Evolutionary conservation across 2,329 filamentous ascomycete genomes (phyloP).

Genomic region (Exserohilum turcica): DNA sequence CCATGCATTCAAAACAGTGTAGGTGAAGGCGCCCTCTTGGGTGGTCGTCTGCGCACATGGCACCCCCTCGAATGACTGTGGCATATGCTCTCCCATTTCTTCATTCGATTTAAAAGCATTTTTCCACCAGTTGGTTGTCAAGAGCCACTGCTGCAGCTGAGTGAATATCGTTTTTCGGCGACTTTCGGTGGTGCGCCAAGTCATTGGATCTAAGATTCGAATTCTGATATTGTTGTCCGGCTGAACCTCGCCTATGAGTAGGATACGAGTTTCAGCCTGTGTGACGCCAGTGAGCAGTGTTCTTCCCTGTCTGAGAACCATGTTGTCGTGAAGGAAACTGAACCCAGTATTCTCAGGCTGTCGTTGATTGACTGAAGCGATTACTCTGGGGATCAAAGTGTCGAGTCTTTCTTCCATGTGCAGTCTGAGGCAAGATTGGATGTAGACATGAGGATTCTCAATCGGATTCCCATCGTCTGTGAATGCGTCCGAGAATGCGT

Average conservation of each 20-base stretch:
- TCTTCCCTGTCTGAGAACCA: slow-evolving; percentile 7
- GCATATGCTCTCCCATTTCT: background rate
- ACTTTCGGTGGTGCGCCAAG: slow-evolving; percentile 1
- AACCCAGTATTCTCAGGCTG: slow-evolving; percentile 9
- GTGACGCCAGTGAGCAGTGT: slow-evolving; percentile 6
- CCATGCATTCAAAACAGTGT: slow-evolving; percentile 25
- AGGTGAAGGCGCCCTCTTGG: background rate
- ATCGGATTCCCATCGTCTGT: slow-evolving; percentile 1
- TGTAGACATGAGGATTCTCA: background rate
- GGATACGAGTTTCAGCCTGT: background rate
- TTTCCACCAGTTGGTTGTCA: slow-evolving; percentile 1
- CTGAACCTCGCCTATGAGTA: slow-evolving; percentile 2
- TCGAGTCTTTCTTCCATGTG: background rate
- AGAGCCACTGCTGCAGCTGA: background rate
- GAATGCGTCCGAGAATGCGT: slow-evolving; percentile 5
- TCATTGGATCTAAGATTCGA: slow-evolving; percentile 12
- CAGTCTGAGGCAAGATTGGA: background rate
- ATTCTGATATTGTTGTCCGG: slow-evolving; percentile 5
- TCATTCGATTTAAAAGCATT: background rate
- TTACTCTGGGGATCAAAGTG: slow-evolving; percentile 11
- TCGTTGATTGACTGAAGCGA: slow-evolving; percentile 13
- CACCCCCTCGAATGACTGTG: slow-evolving; percentile 3
- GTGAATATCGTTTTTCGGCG: slow-evolving; percentile 1
- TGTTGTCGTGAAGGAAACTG: slow-evolving; percentile 3
- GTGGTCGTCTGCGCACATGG: slow-evolving; percentile 6